Evolutionary conservation across 805 yeast genomes (phyloP), one percentile per base, ranked within the genome.

Genomic region (Candida schatavii): DNA sequence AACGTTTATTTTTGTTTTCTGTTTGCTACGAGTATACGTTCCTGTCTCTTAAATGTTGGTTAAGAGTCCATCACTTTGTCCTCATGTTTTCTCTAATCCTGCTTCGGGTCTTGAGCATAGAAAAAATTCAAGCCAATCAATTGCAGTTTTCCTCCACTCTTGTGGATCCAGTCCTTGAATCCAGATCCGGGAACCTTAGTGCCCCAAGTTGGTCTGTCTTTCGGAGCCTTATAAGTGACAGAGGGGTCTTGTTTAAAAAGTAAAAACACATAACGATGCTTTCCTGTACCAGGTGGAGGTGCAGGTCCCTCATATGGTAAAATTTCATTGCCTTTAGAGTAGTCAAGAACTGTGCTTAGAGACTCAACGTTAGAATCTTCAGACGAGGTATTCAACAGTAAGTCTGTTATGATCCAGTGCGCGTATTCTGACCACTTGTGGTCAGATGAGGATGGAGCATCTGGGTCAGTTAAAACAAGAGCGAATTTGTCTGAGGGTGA

Each of bases 381-480:
- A n/a, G 52, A 44, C 21, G 54, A 50, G 3, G 45, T 48, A 40
- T 65, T 68, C 51, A 80, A 63, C 32, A 66, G 56, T 52, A 83
- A 72, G 50, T 83, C 82, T 2, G 80, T 63, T 25, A 72, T 66
- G 30, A 89, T 68, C 73, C 78, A 87, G 66, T 89, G 97, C 41
- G 85, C 80, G 59, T 72, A 89, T 62, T 89, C 96, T 2, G 93
- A 83, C 95, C 95, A 88, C 58, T 81, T 87, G 56, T 83, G 80
- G 60, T 89, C 96, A 2, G 77, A 73, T 51, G 80, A 75, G 3
- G 89, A 77, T 11, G 97, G 97, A 5, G 97, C 97, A 68, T 89
- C 97, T 1, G 97, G 97, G 62, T 89, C 97, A 5, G 97, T 90
- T 49, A 89, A 51, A 2, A 86, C 85, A 49, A 90, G 66, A 9